A percentile compares a stretch with the other conserved stretches of the same genome.
Conservation (phyloP, 805 yeast genomes). For the Pichia kluyveri region DNA sequence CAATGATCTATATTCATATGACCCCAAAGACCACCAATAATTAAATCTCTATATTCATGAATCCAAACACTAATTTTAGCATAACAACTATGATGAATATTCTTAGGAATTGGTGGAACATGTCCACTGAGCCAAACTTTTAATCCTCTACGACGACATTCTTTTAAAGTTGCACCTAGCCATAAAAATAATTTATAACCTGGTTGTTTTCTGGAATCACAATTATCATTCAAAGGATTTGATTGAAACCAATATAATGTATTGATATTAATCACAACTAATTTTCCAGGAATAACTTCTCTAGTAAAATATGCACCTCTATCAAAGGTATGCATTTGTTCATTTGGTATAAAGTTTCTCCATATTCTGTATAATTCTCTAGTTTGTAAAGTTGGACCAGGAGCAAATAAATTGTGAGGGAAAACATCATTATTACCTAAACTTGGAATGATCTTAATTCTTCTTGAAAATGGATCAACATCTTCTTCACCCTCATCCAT, state of each 20-base stretch:
- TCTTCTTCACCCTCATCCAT: conserved; percentile 33
- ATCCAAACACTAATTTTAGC: conserved; percentile 74
- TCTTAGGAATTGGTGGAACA: conserved; percentile 79
- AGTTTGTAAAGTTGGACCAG: conserved; percentile 86
- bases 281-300: conserved; percentile 70
- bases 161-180: conserved; percentile 68
- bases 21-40: conserved; percentile 77
- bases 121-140: conserved; percentile 87
- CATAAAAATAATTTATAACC: conserved; percentile 71
- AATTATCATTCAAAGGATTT: conserved; percentile 76
- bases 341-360: conserved; percentile 65
- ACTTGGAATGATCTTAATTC: conserved; percentile 50
- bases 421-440: conserved; percentile 84
- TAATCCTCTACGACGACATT: conserved; percentile 62
- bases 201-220: conserved; percentile 65
- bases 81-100: conserved; percentile 63
- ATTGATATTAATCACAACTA: conserved; percentile 74
- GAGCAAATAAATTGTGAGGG: conserved; percentile 78
- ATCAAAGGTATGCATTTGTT: conserved; percentile 66
- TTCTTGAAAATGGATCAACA: conserved; percentile 20
- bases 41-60: conserved; percentile 74
- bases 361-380: conserved; percentile 68
- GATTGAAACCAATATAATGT: conserved; percentile 67
- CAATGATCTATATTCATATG: conserved; percentile 90
- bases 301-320: conserved; percentile 66